phyloP scores from a whole-genome alignment of 2,329 filamentous ascomycete genomes.

The Pyricularia sp. region DNA sequence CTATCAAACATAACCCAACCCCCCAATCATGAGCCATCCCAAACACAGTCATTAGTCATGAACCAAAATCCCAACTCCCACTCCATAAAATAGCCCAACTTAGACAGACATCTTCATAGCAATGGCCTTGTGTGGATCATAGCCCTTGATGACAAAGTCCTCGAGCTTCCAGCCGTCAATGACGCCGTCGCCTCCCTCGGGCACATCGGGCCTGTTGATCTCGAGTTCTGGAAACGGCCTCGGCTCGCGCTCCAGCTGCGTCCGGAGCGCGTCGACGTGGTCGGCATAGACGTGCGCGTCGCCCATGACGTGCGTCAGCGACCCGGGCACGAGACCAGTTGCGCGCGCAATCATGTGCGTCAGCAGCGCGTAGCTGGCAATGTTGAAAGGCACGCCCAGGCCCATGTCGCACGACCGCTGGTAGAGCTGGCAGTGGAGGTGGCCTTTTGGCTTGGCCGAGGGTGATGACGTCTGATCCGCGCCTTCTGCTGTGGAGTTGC shows the following conservation, averaged over 20 bases:
- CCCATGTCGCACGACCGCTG: conserved; percentile 96
- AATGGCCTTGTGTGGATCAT: conserved; percentile 83
- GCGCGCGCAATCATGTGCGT: conserved; percentile 92
- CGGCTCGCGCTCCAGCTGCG: conserved; percentile 70
- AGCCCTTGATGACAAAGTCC: conserved; percentile 78
- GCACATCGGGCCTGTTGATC: conserved; percentile 36
- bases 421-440: conserved; percentile 79
- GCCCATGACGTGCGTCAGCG: conserved; percentile 88
- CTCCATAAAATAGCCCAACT: background rate
- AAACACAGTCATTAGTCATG: background rate
- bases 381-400: conserved; percentile 94
- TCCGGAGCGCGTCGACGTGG: conserved; percentile 74
- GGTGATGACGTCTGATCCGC: conserved; percentile 16
- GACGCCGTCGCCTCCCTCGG: conserved; percentile 53
- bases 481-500: conserved; percentile 6
- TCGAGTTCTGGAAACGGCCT: conserved; percentile 66
- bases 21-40: background rate
- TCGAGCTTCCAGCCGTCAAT: conserved; percentile 86
- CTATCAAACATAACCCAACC: background rate
- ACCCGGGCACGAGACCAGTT: conserved; percentile 72
- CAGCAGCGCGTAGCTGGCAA: conserved; percentile 82
- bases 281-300: conserved; percentile 96
- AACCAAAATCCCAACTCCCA: background rate
- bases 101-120: conserved; percentile 98
- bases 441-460: conserved; percentile 39